phyloP scores from a whole-genome alignment of 2,329 filamentous ascomycete species.

The Monosporascus sp. region DNA sequence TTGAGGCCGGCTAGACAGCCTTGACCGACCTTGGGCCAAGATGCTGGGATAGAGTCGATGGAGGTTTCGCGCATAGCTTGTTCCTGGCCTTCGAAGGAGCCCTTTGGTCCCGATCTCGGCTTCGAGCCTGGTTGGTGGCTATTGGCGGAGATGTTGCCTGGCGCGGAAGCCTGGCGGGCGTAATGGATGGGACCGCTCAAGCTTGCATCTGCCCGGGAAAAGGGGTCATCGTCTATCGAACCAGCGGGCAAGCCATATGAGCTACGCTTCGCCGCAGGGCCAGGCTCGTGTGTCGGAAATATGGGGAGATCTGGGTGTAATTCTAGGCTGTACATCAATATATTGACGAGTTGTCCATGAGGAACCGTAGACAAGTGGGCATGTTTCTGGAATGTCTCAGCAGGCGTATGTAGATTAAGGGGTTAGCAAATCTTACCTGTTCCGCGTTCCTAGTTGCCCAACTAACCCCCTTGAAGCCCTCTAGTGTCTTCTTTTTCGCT shows the following conservation, averaged over 20 bases:
- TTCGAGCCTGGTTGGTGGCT: conserved; percentile 3
- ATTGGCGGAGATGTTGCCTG: conserved; percentile 8
- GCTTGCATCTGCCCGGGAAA: conserved; percentile 30
- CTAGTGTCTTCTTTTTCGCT: conserved; percentile 32
- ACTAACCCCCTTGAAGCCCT: conserved; percentile 28
- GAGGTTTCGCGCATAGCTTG: conserved; percentile 19
- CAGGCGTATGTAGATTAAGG: neutral
- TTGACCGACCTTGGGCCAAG: conserved; percentile 25
- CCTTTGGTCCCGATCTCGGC: neutral
- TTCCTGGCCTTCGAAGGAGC: neutral
- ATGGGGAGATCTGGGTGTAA: conserved; percentile 61
- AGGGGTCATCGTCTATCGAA: conserved; percentile 21
- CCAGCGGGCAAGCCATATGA: conserved; percentile 22
- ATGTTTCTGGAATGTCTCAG: conserved; percentile 43
- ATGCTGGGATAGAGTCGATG: conserved; percentile 21
- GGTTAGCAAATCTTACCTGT: conserved; percentile 27
- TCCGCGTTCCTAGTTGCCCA: conserved; percentile 33
- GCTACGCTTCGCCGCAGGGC: conserved; percentile 16
- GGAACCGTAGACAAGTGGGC: conserved; percentile 58
- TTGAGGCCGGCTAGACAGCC: conserved; percentile 23
- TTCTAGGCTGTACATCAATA: conserved; percentile 57
- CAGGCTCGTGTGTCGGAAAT: conserved; percentile 41
- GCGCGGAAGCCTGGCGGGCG: conserved; percentile 11
- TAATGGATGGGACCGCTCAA: conserved; percentile 28
- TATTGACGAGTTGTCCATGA: conserved; percentile 55